Conservation (phyloP, 257 asterid genomes). For the Solanum etuberosum region DNA sequence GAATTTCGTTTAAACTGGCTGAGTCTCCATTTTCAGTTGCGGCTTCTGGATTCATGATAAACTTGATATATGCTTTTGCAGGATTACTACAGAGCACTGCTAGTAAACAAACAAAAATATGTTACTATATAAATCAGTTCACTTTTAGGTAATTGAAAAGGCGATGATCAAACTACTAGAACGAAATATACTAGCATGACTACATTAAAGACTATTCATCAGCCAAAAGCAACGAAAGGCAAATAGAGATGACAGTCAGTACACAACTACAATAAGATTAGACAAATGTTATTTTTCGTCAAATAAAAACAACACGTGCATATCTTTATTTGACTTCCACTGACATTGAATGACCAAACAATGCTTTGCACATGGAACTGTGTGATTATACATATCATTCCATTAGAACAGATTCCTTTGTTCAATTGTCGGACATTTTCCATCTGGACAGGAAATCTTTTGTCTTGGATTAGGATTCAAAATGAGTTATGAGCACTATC, state of each 20-base stretch:
- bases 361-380: not conserved
- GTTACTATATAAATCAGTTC: not conserved
- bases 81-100: conserved; percentile 15
- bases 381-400: not conserved
- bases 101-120: conserved; percentile 5
- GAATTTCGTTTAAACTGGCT: conserved; percentile 27
- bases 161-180: not conserved
- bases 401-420: not conserved
- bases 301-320: not conserved
- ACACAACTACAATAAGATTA: not conserved
- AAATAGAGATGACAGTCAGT: not conserved
- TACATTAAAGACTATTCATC: not conserved
- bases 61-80: conserved; percentile 9
- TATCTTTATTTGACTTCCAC: not conserved
- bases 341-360: not conserved
- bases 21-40: conserved; percentile 32
- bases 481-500: not conserved
- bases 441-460: not conserved
- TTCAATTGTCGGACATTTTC: not conserved
- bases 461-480: not conserved
- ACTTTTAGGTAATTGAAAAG: not conserved
- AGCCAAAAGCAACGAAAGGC: not conserved
- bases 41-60: conserved; percentile 50
- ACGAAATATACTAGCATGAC: not conserved
- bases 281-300: not conserved